These are phyloP conservation scores for Rhododendron ferrugineum DNA, from an alignment of 148 eudicot species.

Conservation along the genomic window DNA sequence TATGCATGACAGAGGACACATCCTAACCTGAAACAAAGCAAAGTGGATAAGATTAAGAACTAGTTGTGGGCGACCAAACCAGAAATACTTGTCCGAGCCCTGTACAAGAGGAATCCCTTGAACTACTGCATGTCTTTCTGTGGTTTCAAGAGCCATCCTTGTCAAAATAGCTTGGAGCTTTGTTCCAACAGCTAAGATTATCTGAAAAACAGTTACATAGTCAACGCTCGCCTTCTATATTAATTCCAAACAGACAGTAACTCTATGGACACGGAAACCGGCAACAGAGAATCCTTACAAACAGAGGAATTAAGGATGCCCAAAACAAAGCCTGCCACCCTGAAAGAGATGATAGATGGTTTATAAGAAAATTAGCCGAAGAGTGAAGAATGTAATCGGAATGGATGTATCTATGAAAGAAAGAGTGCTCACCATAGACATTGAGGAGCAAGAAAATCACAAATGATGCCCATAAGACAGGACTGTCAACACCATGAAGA, in stretches of 20 bases:
- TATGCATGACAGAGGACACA: not conserved
- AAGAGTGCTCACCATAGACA: conserved; percentile 48
- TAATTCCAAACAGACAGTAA: not conserved
- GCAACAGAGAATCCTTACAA: conserved; percentile 45
- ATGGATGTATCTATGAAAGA: not conserved
- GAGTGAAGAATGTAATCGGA: not conserved
- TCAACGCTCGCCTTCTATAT: not conserved
- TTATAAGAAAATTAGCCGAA: not conserved
- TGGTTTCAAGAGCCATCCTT: conserved; percentile 80
- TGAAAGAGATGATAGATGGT: conserved; percentile 20
- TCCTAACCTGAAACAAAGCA: conserved; percentile 65
- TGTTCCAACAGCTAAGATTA: conserved; percentile 85
- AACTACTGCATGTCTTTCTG: conserved; percentile 79
- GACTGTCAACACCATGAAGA: conserved; percentile 39
- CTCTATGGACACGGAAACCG: not conserved
- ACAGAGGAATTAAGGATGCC: conserved; percentile 63
- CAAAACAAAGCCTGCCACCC: conserved; percentile 76
- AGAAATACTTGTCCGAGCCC: conserved; percentile 79
- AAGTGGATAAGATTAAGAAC: conserved; percentile 82
- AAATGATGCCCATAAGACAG: conserved; percentile 79
- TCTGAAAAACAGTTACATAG: conserved; percentile 27
- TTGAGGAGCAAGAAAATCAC: conserved; percentile 76
- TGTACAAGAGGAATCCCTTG: conserved; percentile 92
- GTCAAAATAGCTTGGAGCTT: conserved; percentile 82
- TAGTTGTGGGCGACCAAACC: conserved; percentile 76